These are phyloP conservation scores for Aureobasidium melanogenum DNA, from an alignment of 2,329 filamentous ascomycete genomes.

Conservation along the genomic window DNA sequence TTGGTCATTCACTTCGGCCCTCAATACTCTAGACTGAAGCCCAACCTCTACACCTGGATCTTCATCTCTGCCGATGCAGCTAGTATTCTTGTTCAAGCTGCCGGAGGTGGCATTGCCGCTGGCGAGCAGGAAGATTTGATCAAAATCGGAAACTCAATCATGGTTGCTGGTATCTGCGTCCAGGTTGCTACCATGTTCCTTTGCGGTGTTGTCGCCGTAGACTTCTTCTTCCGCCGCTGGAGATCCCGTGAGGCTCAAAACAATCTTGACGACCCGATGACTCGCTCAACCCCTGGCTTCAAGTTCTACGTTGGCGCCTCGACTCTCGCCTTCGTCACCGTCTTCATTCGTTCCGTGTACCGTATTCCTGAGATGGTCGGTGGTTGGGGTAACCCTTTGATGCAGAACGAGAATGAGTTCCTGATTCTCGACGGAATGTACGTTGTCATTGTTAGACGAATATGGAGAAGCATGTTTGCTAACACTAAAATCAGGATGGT, in stretches of 20 bases:
- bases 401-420: slow-evolving; percentile 40
- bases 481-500: slow-evolving; percentile 32
- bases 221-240: slow-evolving; percentile 27
- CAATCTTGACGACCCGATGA: not conserved
- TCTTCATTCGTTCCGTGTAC: slow-evolving; percentile 53
- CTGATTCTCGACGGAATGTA: slow-evolving; percentile 40
- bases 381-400: slow-evolving; percentile 39
- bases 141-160: slow-evolving; percentile 34
- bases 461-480: not conserved
- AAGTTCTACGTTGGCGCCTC: slow-evolving; percentile 48
- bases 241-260: not conserved
- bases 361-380: slow-evolving; percentile 43
- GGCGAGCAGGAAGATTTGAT: slow-evolving; percentile 24
- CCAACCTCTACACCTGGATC: slow-evolving; percentile 39
- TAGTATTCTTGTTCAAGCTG: slow-evolving; percentile 37
- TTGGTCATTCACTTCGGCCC: slow-evolving; percentile 36
- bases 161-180: slow-evolving; percentile 36
- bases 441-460: slow-evolving; percentile 19
- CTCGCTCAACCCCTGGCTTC: slow-evolving; percentile 29
- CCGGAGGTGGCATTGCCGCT: slow-evolving; percentile 35
- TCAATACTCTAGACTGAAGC: slow-evolving; percentile 32
- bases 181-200: slow-evolving; percentile 36
- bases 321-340: slow-evolving; percentile 49
- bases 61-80: slow-evolving; percentile 43
- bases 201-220: slow-evolving; percentile 33